Percentiles rank a stretch among this genome's conserved stretches.
phyloP scores from a whole-genome alignment of 352 stramenopile genomes.

The Pythium periplocum region DNA sequence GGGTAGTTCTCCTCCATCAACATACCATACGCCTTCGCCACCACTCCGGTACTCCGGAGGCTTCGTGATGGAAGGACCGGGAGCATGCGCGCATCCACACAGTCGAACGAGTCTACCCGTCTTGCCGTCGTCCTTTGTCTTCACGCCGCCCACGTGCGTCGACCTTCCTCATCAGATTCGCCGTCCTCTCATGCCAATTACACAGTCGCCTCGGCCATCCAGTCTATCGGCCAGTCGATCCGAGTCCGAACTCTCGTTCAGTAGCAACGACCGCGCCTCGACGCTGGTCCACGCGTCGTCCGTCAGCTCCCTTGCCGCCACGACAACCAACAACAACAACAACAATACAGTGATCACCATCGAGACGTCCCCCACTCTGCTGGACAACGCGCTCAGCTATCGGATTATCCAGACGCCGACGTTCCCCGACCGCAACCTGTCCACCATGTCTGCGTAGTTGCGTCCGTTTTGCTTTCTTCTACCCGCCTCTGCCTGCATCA shows the following conservation, averaged over 20 bases:
- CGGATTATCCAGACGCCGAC: constrained; percentile 59
- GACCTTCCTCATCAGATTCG: constrained; percentile 8
- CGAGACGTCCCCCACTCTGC: constrained; percentile 19
- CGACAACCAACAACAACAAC: background rate
- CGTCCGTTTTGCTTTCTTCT: constrained; percentile 3
- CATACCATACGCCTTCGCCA: constrained; percentile 2
- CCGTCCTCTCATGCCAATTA: constrained; percentile 11
- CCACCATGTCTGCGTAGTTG: constrained; percentile 20
- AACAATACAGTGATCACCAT: constrained; percentile 11
- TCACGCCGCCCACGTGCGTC: constrained; percentile 5
- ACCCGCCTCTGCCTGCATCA: background rate
- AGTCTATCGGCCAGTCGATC: constrained; percentile 4
- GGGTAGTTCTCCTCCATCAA: constrained; percentile 4
- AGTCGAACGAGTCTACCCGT: constrained; percentile 9
- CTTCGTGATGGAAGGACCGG: constrained; percentile 17
- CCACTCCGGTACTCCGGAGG: constrained; percentile 14
- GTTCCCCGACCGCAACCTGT: constrained; percentile 32
- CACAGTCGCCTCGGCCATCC: constrained; percentile 11
- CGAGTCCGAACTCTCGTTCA: constrained; percentile 10
- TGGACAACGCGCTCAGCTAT: constrained; percentile 34
- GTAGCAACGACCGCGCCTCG: constrained; percentile 9
- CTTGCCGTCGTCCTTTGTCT: too few species aligned
- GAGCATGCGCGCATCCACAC: too few species aligned
- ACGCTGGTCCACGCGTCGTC: constrained; percentile 4
- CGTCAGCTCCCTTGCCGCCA: background rate